Evolutionary conservation across 176 grass and related monocot genomes (phyloP).

Genomic region (Lolium multiflorum): DNA sequence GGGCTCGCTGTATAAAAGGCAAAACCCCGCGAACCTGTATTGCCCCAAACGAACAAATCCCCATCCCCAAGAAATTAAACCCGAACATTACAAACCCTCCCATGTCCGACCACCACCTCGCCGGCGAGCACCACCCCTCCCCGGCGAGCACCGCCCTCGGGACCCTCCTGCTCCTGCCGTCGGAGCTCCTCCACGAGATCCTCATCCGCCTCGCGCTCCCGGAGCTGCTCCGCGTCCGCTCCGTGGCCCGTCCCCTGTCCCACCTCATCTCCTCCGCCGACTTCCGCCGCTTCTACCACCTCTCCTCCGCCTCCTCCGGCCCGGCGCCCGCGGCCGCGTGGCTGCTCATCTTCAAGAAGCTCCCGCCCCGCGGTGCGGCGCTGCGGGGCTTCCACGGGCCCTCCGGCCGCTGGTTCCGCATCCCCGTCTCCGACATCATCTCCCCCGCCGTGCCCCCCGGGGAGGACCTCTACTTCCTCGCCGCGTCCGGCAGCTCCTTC

Average conservation of each 20-base stretch:
- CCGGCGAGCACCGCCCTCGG: constrained; percentile 50
- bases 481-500: constrained; percentile 81
- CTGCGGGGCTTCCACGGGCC: constrained; percentile 89
- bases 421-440: constrained; percentile 69
- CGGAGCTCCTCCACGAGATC: constrained; percentile 87
- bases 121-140: constrained; percentile 41
- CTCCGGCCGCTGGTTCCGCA: constrained; percentile 81
- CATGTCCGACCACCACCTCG: constrained; percentile 48
- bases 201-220: constrained; percentile 78
- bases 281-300: constrained; percentile 82
- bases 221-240: constrained; percentile 71
- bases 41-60: constrained; percentile 50
- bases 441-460: constrained; percentile 66
- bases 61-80: constrained; percentile 49
- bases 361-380: constrained; percentile 66
- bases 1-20: constrained; percentile 32
- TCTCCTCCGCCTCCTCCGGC: constrained; percentile 51
- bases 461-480: constrained; percentile 93
- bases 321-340: constrained; percentile 65
- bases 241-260: constrained; percentile 74
- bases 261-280: constrained; percentile 68
- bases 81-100: constrained; percentile 43
- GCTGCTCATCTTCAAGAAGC: constrained; percentile 92
- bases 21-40: constrained; percentile 38
- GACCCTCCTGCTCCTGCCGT: constrained; percentile 61